Conservation (phyloP, 2,329 filamentous ascomycete species). For the Zasmidium angulare region DNA sequence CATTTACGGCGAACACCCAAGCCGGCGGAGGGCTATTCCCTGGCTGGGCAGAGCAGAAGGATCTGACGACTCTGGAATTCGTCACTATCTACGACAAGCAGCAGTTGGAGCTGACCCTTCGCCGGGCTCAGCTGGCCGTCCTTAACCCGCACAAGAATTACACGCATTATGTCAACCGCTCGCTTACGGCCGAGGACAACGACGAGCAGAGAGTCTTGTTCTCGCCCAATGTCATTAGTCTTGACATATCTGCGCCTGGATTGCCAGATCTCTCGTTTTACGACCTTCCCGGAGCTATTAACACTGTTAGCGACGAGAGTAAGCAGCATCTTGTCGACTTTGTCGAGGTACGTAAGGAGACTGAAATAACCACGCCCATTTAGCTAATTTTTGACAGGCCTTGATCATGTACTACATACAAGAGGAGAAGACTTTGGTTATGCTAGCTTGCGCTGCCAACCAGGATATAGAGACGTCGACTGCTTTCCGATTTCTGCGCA, state of each 20-base stretch:
- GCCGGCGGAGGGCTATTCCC: constrained; percentile 62
- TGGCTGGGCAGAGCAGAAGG: constrained; percentile 60
- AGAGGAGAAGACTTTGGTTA: constrained; percentile 69
- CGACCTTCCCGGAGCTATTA: constrained; percentile 81
- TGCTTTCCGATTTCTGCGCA: constrained; percentile 62
- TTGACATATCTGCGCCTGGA: constrained; percentile 71
- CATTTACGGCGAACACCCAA: constrained; percentile 47
- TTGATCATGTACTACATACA: constrained; percentile 69
- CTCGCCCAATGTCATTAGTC: constrained; percentile 75
- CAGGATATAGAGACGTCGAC: constrained; percentile 74
- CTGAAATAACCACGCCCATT: no score
- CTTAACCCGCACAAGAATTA: constrained; percentile 64
- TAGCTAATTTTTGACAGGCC: constrained; percentile 34
- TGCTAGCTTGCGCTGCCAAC: constrained; percentile 76
- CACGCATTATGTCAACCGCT: constrained; percentile 37
- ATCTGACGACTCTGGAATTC: constrained; percentile 56
- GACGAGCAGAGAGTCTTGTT: constrained; percentile 60
- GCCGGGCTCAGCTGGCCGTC: constrained; percentile 74
- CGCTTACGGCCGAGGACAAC: constrained; percentile 19
- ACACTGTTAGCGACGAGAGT: constrained; percentile 59
- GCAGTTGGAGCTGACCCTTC: constrained; percentile 66
- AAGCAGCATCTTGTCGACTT: constrained; percentile 70
- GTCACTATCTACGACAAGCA: constrained; percentile 60
- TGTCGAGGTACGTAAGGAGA: constrained; percentile 48
- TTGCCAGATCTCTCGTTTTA: constrained; percentile 78